Conservation (phyloP, 495 filamentous ascomycete species). For the Xanthoparmelia taractica region DNA sequence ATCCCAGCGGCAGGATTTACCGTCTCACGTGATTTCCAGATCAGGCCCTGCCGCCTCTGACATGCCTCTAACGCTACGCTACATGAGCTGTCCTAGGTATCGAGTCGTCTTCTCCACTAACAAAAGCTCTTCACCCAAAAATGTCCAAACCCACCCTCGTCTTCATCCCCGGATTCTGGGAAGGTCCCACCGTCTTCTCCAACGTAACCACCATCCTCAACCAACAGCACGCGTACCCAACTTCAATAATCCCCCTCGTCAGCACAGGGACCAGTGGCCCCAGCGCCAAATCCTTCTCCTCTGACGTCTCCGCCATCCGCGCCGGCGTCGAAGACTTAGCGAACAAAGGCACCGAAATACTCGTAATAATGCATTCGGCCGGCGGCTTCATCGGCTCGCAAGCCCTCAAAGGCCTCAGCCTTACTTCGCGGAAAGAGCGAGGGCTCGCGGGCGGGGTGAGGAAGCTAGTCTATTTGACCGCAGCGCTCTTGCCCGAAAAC, state of each 20-base stretch:
- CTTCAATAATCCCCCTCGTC: conserved; percentile 15
- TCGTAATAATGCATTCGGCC: conserved; percentile 35
- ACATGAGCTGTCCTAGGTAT: no score
- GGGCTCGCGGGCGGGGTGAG: conserved; percentile 24
- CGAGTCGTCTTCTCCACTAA: no score
- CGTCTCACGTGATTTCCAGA: no score
- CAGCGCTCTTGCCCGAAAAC: conserved; percentile 22
- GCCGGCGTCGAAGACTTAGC: conserved; percentile 20
- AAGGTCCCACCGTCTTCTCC: conserved; percentile 28
- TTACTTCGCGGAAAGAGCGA: neutral
- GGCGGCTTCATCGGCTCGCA: conserved; percentile 33
- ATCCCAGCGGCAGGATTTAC: no score
- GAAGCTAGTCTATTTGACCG: conserved; percentile 27
- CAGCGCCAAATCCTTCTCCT: conserved; percentile 22
- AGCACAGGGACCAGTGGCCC: conserved; percentile 28
- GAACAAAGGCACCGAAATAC: conserved; percentile 24
- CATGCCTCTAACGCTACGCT: no score
- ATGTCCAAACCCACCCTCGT: conserved; percentile 24
- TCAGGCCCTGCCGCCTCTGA: no score
- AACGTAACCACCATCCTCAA: conserved; percentile 19
- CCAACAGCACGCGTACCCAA: conserved; percentile 12
- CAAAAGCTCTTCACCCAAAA: no score
- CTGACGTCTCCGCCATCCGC: conserved; percentile 28
- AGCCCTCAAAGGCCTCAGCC: conserved; percentile 30
- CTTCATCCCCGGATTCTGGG: conserved; percentile 33